Conservation (phyloP, 129 eudicot species). For the Kitagawia praeruptora region DNA sequence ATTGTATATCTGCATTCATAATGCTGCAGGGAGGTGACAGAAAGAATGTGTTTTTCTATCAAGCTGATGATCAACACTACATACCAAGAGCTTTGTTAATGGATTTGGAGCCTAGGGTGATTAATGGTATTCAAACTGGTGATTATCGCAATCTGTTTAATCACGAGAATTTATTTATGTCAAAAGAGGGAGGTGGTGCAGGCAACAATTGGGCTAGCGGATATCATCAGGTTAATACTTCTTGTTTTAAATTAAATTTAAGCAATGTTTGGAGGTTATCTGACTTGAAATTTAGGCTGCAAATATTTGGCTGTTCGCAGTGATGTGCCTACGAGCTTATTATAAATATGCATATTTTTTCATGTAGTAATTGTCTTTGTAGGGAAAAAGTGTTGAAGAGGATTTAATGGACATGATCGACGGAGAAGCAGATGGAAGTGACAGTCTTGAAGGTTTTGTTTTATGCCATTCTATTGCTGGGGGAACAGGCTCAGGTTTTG, state of each 20-base stretch:
- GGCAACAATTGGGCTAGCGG: conserved; percentile 99
- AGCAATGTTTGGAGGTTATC: too few relatives aligned
- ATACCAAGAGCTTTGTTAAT: conserved; percentile 91
- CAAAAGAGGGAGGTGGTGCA: conserved; percentile 97
- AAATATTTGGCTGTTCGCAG: too few relatives aligned
- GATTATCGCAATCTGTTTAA: conserved; percentile 92
- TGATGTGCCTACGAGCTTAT: too few relatives aligned
- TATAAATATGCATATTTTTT: too few relatives aligned
- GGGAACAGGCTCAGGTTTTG: conserved; percentile 96
- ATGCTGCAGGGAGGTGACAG: conserved; percentile 90
- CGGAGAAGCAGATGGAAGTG: conserved; percentile 99
- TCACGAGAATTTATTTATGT: conserved; percentile 78
- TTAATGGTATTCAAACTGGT: conserved; percentile 87
- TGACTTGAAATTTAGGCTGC: too few relatives aligned
- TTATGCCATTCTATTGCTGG: conserved; percentile 98
- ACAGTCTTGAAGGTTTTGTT: conserved; percentile 98
- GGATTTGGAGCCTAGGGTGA: conserved; percentile 99
- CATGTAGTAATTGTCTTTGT: background rate
- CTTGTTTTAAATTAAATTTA: background rate
- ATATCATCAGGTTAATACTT: conserved; percentile 70
- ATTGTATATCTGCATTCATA: background rate
- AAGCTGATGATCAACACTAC: conserved; percentile 99
- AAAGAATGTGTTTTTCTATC: conserved; percentile 97
- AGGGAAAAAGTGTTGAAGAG: conserved; percentile 96
- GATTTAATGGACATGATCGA: conserved; percentile 99